Evolutionary conservation across 257 asterid genomes (phyloP), one percentile per base, ranked within the genome.

Genomic region (Penstemon barbatus): DNA sequence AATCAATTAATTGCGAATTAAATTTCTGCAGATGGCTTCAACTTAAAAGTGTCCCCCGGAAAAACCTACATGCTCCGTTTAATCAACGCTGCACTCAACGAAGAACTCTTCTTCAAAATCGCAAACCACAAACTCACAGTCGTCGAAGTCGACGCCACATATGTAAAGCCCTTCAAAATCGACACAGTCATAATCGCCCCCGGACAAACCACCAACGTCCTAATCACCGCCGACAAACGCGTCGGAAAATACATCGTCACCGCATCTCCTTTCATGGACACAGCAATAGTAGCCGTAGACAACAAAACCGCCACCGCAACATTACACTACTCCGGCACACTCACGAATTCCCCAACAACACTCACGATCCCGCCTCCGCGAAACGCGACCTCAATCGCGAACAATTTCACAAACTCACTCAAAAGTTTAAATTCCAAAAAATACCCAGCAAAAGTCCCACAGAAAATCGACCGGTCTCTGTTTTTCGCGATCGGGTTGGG

Each of bases 71-170:
- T 92, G 86, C 83, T 92, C 7, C 90, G 98, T 3, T 73, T 92
- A 7, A 71, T 92, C 88, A 92, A 90, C 46, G 98, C 97, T 42
- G 98, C 96, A 60, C 93, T 92, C 74, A 88, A 92, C 43, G 99
- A 93, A 68, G 97, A 93, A 44, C 90, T 93, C 41, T 93, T 93
- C 79, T 89, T 93, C 83, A 90, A 83, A 73, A 89, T 93, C 54
- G 96, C 97, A 36, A 92, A 91, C 11, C 99, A 93, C 83, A 66
- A 70, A 36, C 9, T 93, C 77, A 93, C 87, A 0, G 96, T 93
- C 0, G 96, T 93, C 0, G 99, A 93, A 76, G 97, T 93, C 0
- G 99, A 93, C 65, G 99, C 99, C 33, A 66, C 86, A 3, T 93
- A 93, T 65, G 96, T 90, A 0, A 93, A 93, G 42, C 99, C 99